phyloP scores from a whole-genome alignment of 208 protist species.

The Leptomonas seymouri region DNA sequence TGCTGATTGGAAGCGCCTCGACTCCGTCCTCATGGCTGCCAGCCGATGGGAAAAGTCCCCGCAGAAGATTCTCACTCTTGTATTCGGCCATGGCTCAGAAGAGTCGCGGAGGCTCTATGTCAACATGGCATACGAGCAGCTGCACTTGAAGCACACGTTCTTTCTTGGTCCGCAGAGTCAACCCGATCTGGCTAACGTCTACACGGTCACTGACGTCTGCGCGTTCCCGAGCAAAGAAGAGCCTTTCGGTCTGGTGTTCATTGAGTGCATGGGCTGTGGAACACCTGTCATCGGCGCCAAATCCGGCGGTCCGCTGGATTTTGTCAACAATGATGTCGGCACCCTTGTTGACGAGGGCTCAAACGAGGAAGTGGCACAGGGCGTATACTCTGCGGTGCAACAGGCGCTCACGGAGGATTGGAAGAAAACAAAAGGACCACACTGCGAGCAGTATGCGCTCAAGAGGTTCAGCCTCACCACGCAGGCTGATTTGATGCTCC shows the following conservation, averaged over 20 bases:
- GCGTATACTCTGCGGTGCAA: conserved; percentile 53
- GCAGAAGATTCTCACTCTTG: conserved; percentile 58
- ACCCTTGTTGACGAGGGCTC: conserved; percentile 67
- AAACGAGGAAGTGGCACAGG: conserved; percentile 49
- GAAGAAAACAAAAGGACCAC: conserved; percentile 69
- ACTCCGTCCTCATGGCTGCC: conserved; percentile 63
- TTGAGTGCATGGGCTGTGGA: conserved; percentile 83
- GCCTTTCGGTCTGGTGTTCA: conserved; percentile 81
- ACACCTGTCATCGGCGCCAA: conserved; percentile 80
- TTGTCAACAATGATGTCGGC: conserved; percentile 71
- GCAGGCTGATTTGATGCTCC: conserved; percentile 58
- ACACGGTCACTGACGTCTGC: conserved; percentile 58
- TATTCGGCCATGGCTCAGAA: conserved; percentile 61
- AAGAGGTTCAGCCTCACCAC: conserved; percentile 59
- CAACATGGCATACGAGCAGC: conserved; percentile 64
- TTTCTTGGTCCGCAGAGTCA: conserved; percentile 76
- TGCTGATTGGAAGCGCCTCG: conserved; percentile 79
- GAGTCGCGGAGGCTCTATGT: conserved; percentile 59
- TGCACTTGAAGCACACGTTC: conserved; percentile 65
- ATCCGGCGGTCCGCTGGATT: conserved; percentile 80
- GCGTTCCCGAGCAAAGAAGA: conserved; percentile 84
- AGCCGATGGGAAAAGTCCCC: conserved; percentile 51
- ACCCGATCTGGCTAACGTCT: conserved; percentile 57
- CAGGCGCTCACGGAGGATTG: conserved; percentile 69
- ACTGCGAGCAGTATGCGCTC: conserved; percentile 58